phyloP scores from a whole-genome alignment of 257 asterid genomes.

The Solanum chmielewskii region DNA sequence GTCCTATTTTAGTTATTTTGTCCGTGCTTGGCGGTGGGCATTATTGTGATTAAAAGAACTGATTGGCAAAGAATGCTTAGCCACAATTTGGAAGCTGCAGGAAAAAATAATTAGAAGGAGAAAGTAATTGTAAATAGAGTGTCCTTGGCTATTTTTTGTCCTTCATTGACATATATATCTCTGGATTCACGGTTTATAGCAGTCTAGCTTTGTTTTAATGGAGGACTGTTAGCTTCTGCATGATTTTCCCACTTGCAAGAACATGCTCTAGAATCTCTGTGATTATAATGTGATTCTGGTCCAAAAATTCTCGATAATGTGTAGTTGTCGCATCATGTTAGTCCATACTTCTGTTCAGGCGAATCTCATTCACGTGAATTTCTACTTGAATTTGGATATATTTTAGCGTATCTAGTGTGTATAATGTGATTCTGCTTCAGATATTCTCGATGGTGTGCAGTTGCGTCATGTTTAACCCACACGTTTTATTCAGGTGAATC shows the following conservation, averaged over 20 bases:
- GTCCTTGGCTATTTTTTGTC: not conserved
- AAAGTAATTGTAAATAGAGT: not conserved
- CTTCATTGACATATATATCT: not conserved
- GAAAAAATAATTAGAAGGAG: not conserved
- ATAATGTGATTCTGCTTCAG: not conserved
- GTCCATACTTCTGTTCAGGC: constrained; percentile 26
- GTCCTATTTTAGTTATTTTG: not conserved
- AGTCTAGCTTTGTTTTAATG: not conserved
- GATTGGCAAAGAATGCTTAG: not conserved
- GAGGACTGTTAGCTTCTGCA: constrained; percentile 25
- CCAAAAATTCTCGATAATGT: not conserved
- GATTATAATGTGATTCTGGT: not conserved
- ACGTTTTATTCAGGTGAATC: constrained; percentile 66
- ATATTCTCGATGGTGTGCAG: not conserved
- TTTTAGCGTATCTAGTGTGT: not conserved
- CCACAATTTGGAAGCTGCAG: not conserved
- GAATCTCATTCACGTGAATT: constrained; percentile 55
- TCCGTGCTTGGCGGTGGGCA: not conserved
- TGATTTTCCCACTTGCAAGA: not conserved
- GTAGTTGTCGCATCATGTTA: constrained; percentile 4
- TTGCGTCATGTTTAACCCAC: constrained; percentile 5
- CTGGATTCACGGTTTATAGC: not conserved
- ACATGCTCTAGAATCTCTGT: not conserved
- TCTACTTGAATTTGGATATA: not conserved
- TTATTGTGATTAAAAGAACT: not conserved